A percentile compares a stretch with the other conserved stretches of the same genome.
These are phyloP conservation scores for Viola odorata DNA, from an alignment of 345 rosid genomes.

Conservation along the genomic window DNA sequence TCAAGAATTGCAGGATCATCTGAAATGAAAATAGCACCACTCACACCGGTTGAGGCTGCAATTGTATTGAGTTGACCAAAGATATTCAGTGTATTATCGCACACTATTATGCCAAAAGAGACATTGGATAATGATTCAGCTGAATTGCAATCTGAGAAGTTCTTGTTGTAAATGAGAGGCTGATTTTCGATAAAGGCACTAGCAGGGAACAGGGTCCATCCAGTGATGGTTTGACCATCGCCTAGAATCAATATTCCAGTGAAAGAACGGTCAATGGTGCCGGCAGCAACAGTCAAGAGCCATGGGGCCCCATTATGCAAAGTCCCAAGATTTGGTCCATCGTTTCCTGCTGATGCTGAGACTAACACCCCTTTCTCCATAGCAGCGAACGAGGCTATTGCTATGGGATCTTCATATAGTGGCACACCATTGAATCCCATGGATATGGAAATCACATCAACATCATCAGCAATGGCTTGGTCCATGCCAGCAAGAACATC, in stretches of 20 bases:
- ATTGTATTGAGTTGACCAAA: constrained; percentile 3
- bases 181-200: constrained; percentile 17
- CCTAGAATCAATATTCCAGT: constrained; percentile 8
- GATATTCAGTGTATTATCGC: constrained; percentile 19
- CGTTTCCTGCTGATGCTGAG: constrained; percentile 14
- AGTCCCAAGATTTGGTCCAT: constrained; percentile 1
- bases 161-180: constrained; percentile 26
- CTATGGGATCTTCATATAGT: constrained; percentile 18
- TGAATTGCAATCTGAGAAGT: constrained; percentile 25
- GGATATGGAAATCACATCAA: constrained; percentile 29
- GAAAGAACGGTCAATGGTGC: constrained; percentile 8
- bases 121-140: constrained; percentile 12
- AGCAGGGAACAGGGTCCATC: constrained; percentile 39
- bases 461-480: constrained; percentile 29
- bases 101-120: constrained; percentile 26
- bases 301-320: constrained; percentile 15
- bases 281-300: constrained; percentile 14
- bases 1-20: constrained; percentile 10
- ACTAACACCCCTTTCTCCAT: constrained; percentile 12
- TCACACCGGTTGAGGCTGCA: constrained; percentile 14
- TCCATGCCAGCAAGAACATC: constrained; percentile 35
- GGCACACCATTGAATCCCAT: constrained; percentile 23
- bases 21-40: constrained; percentile 32
- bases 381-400: constrained; percentile 15
- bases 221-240: constrained; percentile 16